Percentiles rank a stretch among this genome's conserved stretches.
These are phyloP conservation scores for Bacidia rubella DNA, from an alignment of 495 filamentous ascomycete species.

Conservation along the genomic window DNA sequence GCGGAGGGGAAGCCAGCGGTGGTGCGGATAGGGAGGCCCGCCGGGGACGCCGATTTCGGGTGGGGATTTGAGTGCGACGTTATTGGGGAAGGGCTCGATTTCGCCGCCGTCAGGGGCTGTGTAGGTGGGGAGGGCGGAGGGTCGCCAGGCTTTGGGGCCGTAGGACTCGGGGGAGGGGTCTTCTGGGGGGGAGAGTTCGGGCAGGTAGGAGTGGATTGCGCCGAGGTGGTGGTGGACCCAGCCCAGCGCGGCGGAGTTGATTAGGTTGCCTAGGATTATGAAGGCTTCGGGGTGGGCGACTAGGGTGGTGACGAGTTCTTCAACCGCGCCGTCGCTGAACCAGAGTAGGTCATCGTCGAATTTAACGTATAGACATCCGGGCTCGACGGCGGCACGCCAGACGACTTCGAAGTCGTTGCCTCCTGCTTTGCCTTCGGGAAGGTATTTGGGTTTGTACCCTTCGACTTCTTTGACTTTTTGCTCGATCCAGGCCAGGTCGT, in stretches of 20 bases:
- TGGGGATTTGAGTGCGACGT: background rate
- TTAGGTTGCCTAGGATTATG: slow-evolving; percentile 30
- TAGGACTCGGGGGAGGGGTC: background rate
- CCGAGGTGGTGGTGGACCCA: slow-evolving; percentile 32
- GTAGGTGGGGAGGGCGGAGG: slow-evolving; percentile 7
- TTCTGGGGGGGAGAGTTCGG: slow-evolving; percentile 18
- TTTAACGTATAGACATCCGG: slow-evolving; percentile 31
- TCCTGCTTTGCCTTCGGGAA: slow-evolving; percentile 6
- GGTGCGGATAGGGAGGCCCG: slow-evolving; percentile 8
- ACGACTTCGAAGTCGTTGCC: slow-evolving; percentile 21
- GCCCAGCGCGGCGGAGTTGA: slow-evolving; percentile 30
- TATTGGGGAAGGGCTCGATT: background rate
- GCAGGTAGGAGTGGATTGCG: slow-evolving; percentile 30
- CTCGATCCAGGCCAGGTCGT: slow-evolving; percentile 29
- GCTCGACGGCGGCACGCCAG: slow-evolving; percentile 24
- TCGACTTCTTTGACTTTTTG: slow-evolving; percentile 2
- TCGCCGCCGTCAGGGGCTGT: background rate
- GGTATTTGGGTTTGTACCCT: slow-evolving; percentile 10
- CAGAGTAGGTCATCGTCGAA: slow-evolving; percentile 37
- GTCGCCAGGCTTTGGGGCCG: slow-evolving; percentile 7
- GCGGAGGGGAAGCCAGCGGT: slow-evolving; percentile 18
- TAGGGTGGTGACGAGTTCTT: slow-evolving; percentile 27
- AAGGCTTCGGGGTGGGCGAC: slow-evolving; percentile 29
- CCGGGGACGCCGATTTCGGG: background rate
- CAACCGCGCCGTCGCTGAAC: slow-evolving; percentile 31